phyloP scores from a whole-genome alignment of 2,329 filamentous ascomycete species.

The Apiospora pterosperma region DNA sequence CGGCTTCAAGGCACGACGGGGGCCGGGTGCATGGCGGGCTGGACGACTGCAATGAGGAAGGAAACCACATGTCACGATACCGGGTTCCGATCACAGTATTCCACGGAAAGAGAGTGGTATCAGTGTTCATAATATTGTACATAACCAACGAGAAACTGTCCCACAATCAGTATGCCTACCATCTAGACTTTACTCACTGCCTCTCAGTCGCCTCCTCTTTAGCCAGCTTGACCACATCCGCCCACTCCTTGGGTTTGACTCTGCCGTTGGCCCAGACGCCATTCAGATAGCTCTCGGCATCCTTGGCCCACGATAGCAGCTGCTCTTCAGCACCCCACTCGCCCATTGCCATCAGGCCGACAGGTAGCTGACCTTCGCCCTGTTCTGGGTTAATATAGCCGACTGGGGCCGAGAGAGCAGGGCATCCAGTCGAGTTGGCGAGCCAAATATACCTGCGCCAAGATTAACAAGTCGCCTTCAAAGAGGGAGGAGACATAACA shows the following conservation, averaged over 20 bases:
- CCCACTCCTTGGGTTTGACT: constrained; percentile 51
- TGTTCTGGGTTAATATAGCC: constrained; percentile 62
- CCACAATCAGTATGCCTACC: neutral
- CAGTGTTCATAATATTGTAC: neutral
- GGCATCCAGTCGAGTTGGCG: constrained; percentile 77
- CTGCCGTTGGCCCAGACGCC: constrained; percentile 45
- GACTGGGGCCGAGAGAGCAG: constrained; percentile 70
- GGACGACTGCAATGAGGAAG: too few relatives aligned
- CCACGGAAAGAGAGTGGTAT: neutral
- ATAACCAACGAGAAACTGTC: neutral
- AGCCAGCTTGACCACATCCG: constrained; percentile 49
- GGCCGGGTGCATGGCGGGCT: too few relatives aligned
- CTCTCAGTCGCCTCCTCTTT: neutral
- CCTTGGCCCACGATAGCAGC: constrained; percentile 56
- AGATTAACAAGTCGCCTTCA: neutral
- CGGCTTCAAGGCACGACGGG: too few relatives aligned
- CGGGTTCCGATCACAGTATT: neutral
- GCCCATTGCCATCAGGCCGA: constrained; percentile 61
- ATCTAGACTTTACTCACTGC: neutral
- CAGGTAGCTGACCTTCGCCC: constrained; percentile 56
- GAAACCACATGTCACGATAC: neutral
- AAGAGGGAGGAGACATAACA: neutral
- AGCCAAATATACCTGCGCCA: constrained; percentile 64
- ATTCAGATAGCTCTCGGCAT: constrained; percentile 54
- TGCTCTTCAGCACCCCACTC: constrained; percentile 67